These are phyloP conservation scores for Papiliotrema fonsecae DNA, from an alignment of 1,284 basidiomycete species.

Conservation along the genomic window DNA sequence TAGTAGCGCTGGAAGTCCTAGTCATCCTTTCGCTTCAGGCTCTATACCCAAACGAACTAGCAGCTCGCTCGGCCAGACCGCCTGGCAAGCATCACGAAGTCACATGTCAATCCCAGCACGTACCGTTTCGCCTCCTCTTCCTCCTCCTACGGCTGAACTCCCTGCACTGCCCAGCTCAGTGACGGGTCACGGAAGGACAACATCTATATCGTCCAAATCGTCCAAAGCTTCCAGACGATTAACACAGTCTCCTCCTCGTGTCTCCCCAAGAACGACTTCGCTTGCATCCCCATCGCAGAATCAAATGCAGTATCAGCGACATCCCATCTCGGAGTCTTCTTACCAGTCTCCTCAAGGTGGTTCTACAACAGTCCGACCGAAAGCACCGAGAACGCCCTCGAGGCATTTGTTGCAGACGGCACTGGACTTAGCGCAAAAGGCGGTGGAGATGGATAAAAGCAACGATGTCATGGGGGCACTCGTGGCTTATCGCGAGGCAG, in stretches of 20 bases:
- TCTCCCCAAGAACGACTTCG: constrained; percentile 1
- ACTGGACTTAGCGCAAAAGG: constrained; percentile 46
- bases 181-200: background rate
- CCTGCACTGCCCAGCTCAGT: constrained; percentile 4
- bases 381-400: constrained; percentile 35
- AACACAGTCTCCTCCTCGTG: background rate
- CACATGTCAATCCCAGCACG: background rate
- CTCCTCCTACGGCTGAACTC: constrained; percentile 2
- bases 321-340: too few species aligned
- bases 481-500: constrained; percentile 44
- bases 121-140: background rate
- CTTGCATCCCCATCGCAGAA: too few species aligned
- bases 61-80: background rate
- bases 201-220: constrained; percentile 1
- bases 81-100: background rate
- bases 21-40: too few species aligned
- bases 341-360: too few species aligned
- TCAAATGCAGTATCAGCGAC: too few species aligned
- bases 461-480: constrained; percentile 47
- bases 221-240: background rate
- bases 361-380: too few species aligned
- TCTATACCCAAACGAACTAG: background rate
- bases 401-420: constrained; percentile 45
- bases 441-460: constrained; percentile 48
- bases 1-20: too few species aligned